These are phyloP conservation scores for Phylloboletellus chloephorus DNA, from an alignment of 1,284 basidiomycete genomes.

Conservation along the genomic window DNA sequence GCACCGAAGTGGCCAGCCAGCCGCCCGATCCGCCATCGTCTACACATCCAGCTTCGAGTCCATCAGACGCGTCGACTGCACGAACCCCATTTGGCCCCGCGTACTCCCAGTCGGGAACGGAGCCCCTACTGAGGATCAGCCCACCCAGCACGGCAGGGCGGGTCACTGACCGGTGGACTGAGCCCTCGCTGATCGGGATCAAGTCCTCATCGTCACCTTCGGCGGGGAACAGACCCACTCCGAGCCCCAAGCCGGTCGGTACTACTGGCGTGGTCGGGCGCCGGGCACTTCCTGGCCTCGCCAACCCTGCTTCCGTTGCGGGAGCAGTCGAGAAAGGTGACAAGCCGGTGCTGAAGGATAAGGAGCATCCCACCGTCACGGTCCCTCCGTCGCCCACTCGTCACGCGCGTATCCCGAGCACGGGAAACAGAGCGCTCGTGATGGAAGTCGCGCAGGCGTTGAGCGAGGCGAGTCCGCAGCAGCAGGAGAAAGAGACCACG, in stretches of 20 bases:
- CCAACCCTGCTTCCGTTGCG: constrained; percentile 11
- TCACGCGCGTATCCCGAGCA: constrained; percentile 57
- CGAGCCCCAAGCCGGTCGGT: constrained; percentile 9
- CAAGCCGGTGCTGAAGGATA: constrained; percentile 11
- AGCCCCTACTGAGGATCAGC: constrained; percentile 6
- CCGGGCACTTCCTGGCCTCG: constrained; percentile 38
- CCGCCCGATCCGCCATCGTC: constrained; percentile 2
- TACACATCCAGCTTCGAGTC: constrained; percentile 6
- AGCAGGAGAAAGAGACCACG: constrained; percentile 5
- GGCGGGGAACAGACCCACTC: not conserved
- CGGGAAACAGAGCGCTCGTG: constrained; percentile 62
- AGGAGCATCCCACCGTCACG: constrained; percentile 6
- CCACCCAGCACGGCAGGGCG: constrained; percentile 9
- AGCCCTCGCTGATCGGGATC: constrained; percentile 32
- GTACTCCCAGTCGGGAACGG: not conserved
- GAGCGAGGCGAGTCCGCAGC: constrained; percentile 33
- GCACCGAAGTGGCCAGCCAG: constrained; percentile 1
- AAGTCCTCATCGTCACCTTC: constrained; percentile 20
- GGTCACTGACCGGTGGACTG: constrained; percentile 33
- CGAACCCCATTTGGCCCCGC: constrained; percentile 1
- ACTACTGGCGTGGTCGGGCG: constrained; percentile 29
- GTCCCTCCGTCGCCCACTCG: constrained; percentile 28
- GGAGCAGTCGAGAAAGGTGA: constrained; percentile 10
- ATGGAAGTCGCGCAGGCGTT: constrained; percentile 73
- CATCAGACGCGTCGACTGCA: constrained; percentile 1